A percentile compares a stretch with the other conserved stretches of the same genome.
Conservation (phyloP, 306 rosid species). For the Medicago ruthenica region DNA sequence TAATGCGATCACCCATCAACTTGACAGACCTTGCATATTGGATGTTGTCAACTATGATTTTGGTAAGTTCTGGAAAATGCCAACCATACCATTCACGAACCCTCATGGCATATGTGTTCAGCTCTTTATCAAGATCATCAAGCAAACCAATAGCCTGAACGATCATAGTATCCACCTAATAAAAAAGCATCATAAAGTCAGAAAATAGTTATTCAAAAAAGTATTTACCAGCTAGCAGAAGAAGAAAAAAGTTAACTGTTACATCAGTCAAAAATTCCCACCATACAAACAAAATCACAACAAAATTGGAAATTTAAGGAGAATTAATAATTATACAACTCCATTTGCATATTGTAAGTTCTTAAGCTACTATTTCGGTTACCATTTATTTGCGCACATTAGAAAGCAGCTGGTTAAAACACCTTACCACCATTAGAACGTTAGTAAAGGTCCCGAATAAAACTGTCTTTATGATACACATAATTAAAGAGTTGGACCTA, state of each 20-base stretch:
- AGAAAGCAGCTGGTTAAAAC: not conserved
- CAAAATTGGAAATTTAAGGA: not conserved
- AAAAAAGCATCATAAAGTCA: not conserved
- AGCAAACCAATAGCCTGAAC: conserved; percentile 97
- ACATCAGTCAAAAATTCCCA: not conserved
- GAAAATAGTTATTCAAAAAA: not conserved
- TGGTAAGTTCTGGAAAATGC: conserved; percentile 97
- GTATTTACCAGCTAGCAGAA: no score
- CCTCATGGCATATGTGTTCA: conserved; percentile 93
- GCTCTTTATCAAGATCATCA: conserved; percentile 90
- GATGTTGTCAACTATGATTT: conserved; percentile 82
- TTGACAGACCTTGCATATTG: conserved; percentile 84
- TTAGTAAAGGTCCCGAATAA: not conserved
- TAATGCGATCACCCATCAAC: conserved; percentile 86
- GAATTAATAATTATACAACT: not conserved
- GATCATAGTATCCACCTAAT: conserved; percentile 91
- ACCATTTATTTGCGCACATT: not conserved
- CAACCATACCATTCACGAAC: conserved; percentile 96
- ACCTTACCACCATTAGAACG: not conserved
- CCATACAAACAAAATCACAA: not conserved
- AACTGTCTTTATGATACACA: not conserved
- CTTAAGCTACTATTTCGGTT: not conserved
- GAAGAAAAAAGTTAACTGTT: not conserved
- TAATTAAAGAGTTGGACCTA: not conserved
- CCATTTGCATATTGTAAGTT: not conserved